These are phyloP conservation scores for Lavandula angustifolia DNA, from an alignment of 257 asterid species.

Conservation along the genomic window DNA sequence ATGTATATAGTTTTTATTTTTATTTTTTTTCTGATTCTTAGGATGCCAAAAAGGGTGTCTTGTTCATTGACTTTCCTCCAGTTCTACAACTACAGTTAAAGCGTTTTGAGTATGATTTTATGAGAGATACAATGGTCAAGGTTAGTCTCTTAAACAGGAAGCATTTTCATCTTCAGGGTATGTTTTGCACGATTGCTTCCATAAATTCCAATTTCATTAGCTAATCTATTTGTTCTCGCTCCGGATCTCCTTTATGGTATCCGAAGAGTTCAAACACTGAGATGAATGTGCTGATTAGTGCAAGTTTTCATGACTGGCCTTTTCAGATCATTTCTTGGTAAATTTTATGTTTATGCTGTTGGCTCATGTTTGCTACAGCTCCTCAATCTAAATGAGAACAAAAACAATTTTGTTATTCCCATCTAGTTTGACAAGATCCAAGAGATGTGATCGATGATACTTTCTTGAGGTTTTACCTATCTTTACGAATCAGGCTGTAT, in stretches of 20 bases:
- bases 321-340: slow-evolving; percentile 1
- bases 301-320: background rate
- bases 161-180: background rate
- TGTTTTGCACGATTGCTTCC: slow-evolving; percentile 19
- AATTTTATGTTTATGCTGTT: slow-evolving; percentile 24
- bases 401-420: background rate
- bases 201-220: background rate
- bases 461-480: slow-evolving; percentile 5
- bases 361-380: slow-evolving; percentile 17
- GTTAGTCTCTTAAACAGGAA: slow-evolving; percentile 42
- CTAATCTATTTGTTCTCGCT: slow-evolving; percentile 19
- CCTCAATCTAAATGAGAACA: slow-evolving; percentile 16
- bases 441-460: background rate
- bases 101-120: slow-evolving; percentile 85
- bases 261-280: background rate
- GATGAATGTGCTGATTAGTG: slow-evolving; percentile 15
- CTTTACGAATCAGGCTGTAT: slow-evolving; percentile 9
- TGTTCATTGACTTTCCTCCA: slow-evolving; percentile 84
- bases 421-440: background rate
- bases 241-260: slow-evolving; percentile 11
- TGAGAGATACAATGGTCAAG: slow-evolving; percentile 93
- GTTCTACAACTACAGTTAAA: slow-evolving; percentile 85
- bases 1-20: no score
- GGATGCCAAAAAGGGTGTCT: slow-evolving; percentile 92
- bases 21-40: slow-evolving; percentile 35